These are phyloP conservation scores for Sclerotiophoma versabilis DNA, from an alignment of 2,329 filamentous ascomycete species.

Conservation along the genomic window DNA sequence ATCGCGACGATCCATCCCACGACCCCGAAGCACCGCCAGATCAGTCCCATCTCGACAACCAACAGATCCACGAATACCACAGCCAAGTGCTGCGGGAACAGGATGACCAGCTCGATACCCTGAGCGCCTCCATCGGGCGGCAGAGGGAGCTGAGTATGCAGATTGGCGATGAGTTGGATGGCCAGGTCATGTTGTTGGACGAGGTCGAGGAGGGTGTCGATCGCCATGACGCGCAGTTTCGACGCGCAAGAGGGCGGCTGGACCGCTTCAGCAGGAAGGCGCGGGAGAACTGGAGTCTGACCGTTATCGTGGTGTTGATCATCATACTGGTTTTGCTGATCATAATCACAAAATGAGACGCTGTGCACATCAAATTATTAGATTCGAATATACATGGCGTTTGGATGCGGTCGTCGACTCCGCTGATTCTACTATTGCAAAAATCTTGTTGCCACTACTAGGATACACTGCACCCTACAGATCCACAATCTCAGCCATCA, in stretches of 20 bases:
- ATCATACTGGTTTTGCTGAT: conserved; percentile 83
- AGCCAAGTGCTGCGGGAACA: conserved; percentile 82
- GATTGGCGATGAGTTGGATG: conserved; percentile 94
- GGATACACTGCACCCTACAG: conserved; percentile 17
- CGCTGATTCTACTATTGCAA: neutral
- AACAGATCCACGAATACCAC: conserved; percentile 88
- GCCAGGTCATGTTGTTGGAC: conserved; percentile 86
- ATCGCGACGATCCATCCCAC: conserved; percentile 70
- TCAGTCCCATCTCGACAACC: conserved; percentile 71
- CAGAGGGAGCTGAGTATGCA: conserved; percentile 93
- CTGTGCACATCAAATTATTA: neutral
- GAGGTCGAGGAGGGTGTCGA: conserved; percentile 86
- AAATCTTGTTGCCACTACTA: conserved; percentile 3
- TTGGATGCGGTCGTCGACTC: neutral
- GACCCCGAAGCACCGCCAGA: conserved; percentile 54
- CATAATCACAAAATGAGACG: conserved; percentile 62
- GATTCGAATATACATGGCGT: conserved; percentile 1
- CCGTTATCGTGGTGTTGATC: conserved; percentile 79
- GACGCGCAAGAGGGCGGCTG: conserved; percentile 75
- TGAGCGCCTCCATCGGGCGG: conserved; percentile 85
- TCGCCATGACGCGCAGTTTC: conserved; percentile 77
- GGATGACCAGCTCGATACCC: conserved; percentile 87
- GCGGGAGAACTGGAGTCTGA: conserved; percentile 87
- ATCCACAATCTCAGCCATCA: neutral
- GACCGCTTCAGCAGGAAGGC: conserved; percentile 76